Evolutionary conservation across 202 grass and related monocot species (phyloP).

Genomic region (Brachypodium distachyon): DNA sequence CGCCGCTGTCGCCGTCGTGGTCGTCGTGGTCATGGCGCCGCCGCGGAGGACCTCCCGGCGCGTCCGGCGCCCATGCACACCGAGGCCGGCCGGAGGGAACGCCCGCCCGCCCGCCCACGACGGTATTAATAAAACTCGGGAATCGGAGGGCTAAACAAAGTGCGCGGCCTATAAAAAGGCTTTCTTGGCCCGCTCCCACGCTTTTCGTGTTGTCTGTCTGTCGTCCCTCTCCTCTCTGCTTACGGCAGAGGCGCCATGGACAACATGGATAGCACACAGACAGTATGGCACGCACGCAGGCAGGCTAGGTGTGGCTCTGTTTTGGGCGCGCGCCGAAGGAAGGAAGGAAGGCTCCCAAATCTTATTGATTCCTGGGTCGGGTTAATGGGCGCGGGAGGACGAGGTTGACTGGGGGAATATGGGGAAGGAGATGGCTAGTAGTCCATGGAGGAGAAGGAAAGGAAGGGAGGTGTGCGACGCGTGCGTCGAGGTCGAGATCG

Average conservation of each 20-base stretch:
- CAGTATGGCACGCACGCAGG: not conserved
- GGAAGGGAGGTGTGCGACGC: not conserved
- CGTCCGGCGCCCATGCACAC: constrained; percentile 25
- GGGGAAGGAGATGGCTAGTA: not conserved
- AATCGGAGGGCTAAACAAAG: not conserved
- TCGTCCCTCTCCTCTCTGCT: not conserved
- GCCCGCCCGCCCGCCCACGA: not conserved
- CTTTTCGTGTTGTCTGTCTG: not conserved
- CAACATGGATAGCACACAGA: too few relatives aligned
- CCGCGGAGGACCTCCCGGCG: too few relatives aligned
- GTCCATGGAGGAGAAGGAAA: not conserved
- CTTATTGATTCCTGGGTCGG: not conserved
- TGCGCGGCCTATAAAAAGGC: not conserved
- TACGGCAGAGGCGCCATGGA: constrained; percentile 22
- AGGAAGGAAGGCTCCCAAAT: not conserved
- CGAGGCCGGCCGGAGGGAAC: not conserved
- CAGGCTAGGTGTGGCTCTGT: not conserved
- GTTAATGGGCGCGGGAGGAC: not conserved
- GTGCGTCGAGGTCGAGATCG: not conserved
- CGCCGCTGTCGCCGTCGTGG: not conserved
- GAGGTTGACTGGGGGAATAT: not conserved
- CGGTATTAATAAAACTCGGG: not conserved
- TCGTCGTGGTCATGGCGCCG: constrained; percentile 12
- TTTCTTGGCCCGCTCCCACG: not conserved
- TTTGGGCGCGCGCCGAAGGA: not conserved